Percentiles rank a stretch among this genome's conserved stretches.
These are phyloP conservation scores for Albatrellus sp. DNA, from an alignment of 1,284 basidiomycete genomes.

Conservation along the genomic window DNA sequence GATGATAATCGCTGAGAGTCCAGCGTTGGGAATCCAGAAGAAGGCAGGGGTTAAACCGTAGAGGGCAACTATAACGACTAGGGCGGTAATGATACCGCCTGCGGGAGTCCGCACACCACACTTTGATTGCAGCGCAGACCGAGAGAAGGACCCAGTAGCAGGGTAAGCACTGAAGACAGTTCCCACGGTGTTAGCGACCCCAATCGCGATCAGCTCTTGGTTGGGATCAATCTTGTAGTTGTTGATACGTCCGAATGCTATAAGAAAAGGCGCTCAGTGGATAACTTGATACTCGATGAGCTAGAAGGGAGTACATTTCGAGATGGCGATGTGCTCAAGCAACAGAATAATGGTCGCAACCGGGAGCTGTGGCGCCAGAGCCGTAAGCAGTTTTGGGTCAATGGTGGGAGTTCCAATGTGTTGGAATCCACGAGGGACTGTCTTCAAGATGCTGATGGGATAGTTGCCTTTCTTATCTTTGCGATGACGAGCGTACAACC, in stretches of 20 bases:
- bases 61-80: slow-evolving; percentile 87
- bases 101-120: slow-evolving; percentile 92
- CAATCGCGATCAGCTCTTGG: slow-evolving; percentile 95
- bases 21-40: slow-evolving; percentile 75
- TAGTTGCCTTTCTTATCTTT: slow-evolving; percentile 48
- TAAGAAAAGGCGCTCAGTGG: slow-evolving; percentile 1
- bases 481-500: slow-evolving; percentile 66
- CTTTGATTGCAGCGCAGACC: slow-evolving; percentile 91
- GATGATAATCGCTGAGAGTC: slow-evolving; percentile 88
- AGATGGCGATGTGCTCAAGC: slow-evolving; percentile 94
- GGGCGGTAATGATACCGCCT: slow-evolving; percentile 78
- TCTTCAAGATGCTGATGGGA: slow-evolving; percentile 78
- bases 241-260: slow-evolving; percentile 92
- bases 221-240: slow-evolving; percentile 97
- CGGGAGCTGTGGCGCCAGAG: slow-evolving; percentile 72
- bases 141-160: slow-evolving; percentile 96
- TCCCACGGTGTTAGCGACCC: slow-evolving; percentile 86
- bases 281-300: not conserved
- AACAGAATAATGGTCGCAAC: slow-evolving; percentile 92
- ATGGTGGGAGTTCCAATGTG: slow-evolving; percentile 70
- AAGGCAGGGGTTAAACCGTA: slow-evolving; percentile 90
- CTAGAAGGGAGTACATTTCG: slow-evolving; percentile 51
- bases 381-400: slow-evolving; percentile 47
- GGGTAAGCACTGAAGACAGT: slow-evolving; percentile 88
- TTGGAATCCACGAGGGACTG: slow-evolving; percentile 75